These are phyloP conservation scores for Aspergillus sparsus DNA, from an alignment of 495 filamentous ascomycete genomes.

Conservation along the genomic window DNA sequence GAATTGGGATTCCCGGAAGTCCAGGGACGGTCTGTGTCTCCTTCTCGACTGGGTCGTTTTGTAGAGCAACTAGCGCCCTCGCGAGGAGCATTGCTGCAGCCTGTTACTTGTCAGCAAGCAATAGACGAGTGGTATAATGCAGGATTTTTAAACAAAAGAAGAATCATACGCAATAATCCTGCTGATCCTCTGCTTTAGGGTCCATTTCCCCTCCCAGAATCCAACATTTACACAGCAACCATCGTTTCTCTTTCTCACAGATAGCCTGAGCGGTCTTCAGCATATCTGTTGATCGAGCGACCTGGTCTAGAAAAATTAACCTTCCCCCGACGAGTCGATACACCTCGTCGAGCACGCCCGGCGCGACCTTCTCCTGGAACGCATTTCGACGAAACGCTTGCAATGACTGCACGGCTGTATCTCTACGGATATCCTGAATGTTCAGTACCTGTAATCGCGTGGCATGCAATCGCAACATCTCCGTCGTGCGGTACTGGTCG, in stretches of 20 bases:
- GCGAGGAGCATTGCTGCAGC: conserved; percentile 95
- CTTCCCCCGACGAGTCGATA: conserved; percentile 86
- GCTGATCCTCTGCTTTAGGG: conserved; percentile 98
- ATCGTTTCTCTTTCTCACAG: conserved; percentile 79
- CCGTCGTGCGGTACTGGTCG: conserved; percentile 98
- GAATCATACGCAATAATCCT: conserved; percentile 80
- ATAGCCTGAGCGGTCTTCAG: conserved; percentile 75
- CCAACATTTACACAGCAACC: conserved; percentile 94
- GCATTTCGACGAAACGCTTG: conserved; percentile 71
- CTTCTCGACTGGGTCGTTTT: conserved; percentile 60
- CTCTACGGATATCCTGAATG: conserved; percentile 76
- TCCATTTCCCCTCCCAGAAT: conserved; percentile 93
- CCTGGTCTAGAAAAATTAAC: conserved; percentile 78
- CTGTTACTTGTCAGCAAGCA: conserved; percentile 35
- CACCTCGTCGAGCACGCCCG: conserved; percentile 65
- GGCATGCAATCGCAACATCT: conserved; percentile 83
- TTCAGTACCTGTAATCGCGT: conserved; percentile 89
- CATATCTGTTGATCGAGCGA: conserved; percentile 85
- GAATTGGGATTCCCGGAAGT: conserved; percentile 80
- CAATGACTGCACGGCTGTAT: conserved; percentile 71
- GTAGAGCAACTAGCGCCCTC: conserved; percentile 78
- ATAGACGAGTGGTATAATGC: neutral
- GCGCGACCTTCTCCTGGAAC: conserved; percentile 55
- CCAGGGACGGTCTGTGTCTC: conserved; percentile 67
- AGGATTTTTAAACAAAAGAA: neutral